Evolutionary conservation across 805 yeast genomes (phyloP).

Genomic region (Kodamaea laetipori): DNA sequence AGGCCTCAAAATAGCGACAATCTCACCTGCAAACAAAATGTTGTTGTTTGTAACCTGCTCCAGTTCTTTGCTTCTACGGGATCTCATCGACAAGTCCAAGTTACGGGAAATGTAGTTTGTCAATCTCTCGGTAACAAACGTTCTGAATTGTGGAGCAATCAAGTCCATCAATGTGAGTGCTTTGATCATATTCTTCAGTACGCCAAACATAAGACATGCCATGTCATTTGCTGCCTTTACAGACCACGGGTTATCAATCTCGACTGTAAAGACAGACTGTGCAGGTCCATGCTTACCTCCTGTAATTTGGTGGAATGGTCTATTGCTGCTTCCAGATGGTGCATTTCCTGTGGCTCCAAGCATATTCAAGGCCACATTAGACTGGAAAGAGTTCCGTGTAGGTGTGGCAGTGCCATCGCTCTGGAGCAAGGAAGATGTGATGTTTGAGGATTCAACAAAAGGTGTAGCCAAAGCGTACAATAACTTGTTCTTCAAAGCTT

Average conservation of each 20-base stretch:
- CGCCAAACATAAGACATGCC: constrained; percentile 85
- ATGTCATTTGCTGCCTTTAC: constrained; percentile 85
- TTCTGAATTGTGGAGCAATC: constrained; percentile 73
- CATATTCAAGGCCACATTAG: constrained; percentile 31
- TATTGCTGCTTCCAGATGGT: constrained; percentile 21
- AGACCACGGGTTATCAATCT: constrained; percentile 71
- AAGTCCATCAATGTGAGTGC: constrained; percentile 71
- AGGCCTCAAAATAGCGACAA: constrained; percentile 74
- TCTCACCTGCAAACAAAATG: constrained; percentile 77
- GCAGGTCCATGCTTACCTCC: constrained; percentile 73
- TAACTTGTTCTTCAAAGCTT: constrained; percentile 46
- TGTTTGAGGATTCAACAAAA: constrained; percentile 45
- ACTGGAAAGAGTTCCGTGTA: constrained; percentile 11
- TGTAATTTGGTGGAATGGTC: constrained; percentile 64
- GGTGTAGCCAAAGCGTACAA: constrained; percentile 70
- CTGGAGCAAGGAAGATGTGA: constrained; percentile 24
- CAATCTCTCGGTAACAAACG: constrained; percentile 63
- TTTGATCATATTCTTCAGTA: constrained; percentile 62
- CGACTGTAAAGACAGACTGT: constrained; percentile 85
- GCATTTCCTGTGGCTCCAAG: constrained; percentile 12
- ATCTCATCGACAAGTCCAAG: constrained; percentile 19
- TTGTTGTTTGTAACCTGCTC: constrained; percentile 32
- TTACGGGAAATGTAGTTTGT: constrained; percentile 26
- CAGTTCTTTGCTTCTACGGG: constrained; percentile 17
- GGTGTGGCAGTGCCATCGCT: constrained; percentile 21